Base-by-base conservation (phyloP, 768 basidiomycete genomes). In the Dentipellis sp. region DNA sequence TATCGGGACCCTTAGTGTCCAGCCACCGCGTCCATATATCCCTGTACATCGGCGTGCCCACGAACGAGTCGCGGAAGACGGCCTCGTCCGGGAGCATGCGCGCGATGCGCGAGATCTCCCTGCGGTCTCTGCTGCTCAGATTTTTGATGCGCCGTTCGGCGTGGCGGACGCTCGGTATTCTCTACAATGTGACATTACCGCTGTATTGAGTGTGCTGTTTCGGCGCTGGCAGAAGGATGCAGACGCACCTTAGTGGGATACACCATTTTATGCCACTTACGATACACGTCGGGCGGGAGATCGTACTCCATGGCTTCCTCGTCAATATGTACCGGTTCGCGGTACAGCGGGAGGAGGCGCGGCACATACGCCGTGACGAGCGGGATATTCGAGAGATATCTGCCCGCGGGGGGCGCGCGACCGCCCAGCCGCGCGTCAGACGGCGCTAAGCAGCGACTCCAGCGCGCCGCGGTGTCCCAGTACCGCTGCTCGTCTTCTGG, bases 261-360 rank as follows among this genome's bases (percentile, higher is more conserved):
- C 21, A 76, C 74, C 71, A 78, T 74, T 10, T 71, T 64, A 53
- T 78, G 75, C 77, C 75, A 78, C 59, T 77, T 78, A 56, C 72
- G 75, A 57, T 73, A 72, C 10, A 63, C 64, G 45, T 58, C 67
- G 10, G 71, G 63, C 1, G 74, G 67, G 36, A 77, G 57, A 22
- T 64, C 55, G 45, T 67, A 65, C 40, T 65, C 69, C 14, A 21
- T 59, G 4, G 56, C 59, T 16, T 66, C 65, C 17, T 56, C 52
- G 19, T 64, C 61, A 9, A 50, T 10, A 7, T 35, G 21, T 46
- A 19, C 22, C n/a, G 22, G 52, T 16, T 64, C 63, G 9, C 75
- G 71, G 58, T 76, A 75, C 29, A 37, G 52, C 1, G 76, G 76
- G 10, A 75, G 69, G 8, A 78, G 59, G 2, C 72, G 68, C 3